phyloP scores from a whole-genome alignment of 2,329 filamentous ascomycete species.

The Stachybotrys echinatus region DNA sequence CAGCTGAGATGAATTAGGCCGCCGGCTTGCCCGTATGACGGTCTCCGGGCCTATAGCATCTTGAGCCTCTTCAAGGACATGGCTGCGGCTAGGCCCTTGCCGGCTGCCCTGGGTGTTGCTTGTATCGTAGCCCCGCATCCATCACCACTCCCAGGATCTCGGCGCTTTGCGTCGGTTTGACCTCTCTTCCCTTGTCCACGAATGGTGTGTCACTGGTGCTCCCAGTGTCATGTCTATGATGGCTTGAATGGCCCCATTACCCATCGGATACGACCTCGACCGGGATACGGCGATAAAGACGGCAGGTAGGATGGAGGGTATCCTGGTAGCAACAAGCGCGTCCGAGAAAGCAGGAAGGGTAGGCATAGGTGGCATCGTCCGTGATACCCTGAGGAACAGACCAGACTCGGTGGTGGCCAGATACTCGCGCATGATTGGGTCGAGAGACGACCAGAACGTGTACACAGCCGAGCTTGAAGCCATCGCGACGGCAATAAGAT shows the following conservation, averaged over 20 bases:
- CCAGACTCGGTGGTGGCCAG: constrained; percentile 4
- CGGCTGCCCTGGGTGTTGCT: neutral
- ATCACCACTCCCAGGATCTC: constrained; percentile 14
- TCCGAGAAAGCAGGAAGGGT: constrained; percentile 4
- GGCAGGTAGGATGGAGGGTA: constrained; percentile 3
- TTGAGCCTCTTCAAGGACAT: constrained; percentile 7
- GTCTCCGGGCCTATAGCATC: too few relatives aligned
- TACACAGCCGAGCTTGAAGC: constrained; percentile 10
- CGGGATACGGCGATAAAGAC: neutral
- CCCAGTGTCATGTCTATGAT: constrained; percentile 12
- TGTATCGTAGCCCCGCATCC: constrained; percentile 3
- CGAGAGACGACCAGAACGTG: constrained; percentile 9
- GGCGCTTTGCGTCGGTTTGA: neutral
- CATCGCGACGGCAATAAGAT: constrained; percentile 6
- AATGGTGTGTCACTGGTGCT: constrained; percentile 1
- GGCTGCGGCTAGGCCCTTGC: constrained; percentile 13
- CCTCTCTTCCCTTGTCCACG: constrained; percentile 2
- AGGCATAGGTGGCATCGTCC: constrained; percentile 5
- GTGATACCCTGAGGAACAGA: neutral
- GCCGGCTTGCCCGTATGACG: too few relatives aligned
- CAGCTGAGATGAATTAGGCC: too few relatives aligned
- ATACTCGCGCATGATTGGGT: constrained; percentile 8
- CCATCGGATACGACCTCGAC: neutral
- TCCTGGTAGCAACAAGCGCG: constrained; percentile 3
- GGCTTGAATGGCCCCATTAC: constrained; percentile 10